These are phyloP conservation scores for Solanum dulcamara DNA, from an alignment of 257 asterid genomes.

Conservation along the genomic window DNA sequence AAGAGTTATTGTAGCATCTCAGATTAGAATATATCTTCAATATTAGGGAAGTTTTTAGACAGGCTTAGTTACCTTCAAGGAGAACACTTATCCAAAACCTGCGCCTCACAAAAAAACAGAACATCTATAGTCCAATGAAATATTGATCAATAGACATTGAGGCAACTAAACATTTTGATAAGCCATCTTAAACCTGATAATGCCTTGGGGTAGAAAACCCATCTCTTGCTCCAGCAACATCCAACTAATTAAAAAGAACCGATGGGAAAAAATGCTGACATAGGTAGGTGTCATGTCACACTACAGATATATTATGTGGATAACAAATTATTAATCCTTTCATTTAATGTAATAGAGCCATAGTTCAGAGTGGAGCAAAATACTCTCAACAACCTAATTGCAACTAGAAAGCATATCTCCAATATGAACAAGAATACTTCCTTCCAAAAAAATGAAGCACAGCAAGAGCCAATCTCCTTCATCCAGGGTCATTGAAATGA, in stretches of 20 bases:
- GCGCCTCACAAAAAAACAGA: conserved; percentile 1
- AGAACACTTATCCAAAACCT: neutral
- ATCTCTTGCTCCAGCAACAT: neutral
- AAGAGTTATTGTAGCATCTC: neutral
- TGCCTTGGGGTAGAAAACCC: neutral
- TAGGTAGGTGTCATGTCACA: neutral
- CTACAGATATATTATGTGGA: neutral
- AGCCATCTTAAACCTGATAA: neutral
- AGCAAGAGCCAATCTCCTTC: neutral
- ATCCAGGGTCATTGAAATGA: neutral
- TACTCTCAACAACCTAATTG: neutral
- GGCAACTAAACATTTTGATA: neutral
- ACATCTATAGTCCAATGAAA: neutral
- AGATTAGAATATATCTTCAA: neutral
- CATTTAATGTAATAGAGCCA: neutral
- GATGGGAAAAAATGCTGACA: neutral
- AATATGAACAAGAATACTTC: neutral
- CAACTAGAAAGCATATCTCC: neutral
- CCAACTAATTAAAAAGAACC: neutral
- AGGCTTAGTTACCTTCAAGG: neutral
- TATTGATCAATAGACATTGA: neutral
- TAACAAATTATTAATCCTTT: neutral
- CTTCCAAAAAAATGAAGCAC: conserved; percentile 1
- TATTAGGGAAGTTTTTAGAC: neutral
- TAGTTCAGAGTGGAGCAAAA: neutral